These are phyloP conservation scores for Mrakia gelida DNA, from an alignment of 768 basidiomycete genomes.

Conservation along the genomic window DNA sequence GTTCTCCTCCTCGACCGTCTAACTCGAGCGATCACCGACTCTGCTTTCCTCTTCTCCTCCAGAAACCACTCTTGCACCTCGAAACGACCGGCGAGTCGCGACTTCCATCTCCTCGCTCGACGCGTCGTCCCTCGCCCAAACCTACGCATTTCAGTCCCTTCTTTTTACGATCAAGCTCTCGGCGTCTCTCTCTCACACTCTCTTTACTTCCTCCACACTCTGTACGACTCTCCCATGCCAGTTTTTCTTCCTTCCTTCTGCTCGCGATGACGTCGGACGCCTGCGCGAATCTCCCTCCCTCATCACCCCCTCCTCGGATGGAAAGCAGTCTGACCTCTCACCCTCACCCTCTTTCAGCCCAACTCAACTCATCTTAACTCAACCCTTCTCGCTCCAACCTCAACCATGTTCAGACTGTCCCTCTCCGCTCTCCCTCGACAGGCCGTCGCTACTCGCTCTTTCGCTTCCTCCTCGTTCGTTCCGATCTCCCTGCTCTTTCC, in stretches of 20 bases:
- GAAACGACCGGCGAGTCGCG: no score
- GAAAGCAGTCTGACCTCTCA: neutral
- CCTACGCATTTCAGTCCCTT: neutral
- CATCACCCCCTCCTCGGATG: neutral
- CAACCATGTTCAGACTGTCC: slow-evolving; percentile 20
- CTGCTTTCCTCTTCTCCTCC: no score
- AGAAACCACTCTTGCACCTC: no score
- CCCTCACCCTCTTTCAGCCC: neutral
- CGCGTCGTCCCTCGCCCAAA: neutral
- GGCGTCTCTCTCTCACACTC: neutral
- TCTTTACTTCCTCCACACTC: neutral
- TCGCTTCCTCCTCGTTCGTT: slow-evolving; percentile 15
- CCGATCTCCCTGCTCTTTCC: neutral
- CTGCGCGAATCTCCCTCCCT: neutral
- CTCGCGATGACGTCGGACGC: no score
- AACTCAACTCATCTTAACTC: neutral
- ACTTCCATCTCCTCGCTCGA: neutral
- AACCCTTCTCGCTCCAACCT: neutral
- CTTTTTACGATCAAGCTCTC: neutral
- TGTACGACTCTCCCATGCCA: no score
- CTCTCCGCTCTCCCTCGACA: slow-evolving; percentile 4
- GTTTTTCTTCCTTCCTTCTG: no score
- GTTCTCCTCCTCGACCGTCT: neutral
- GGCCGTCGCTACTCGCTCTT: neutral
- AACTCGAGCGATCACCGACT: neutral